Evolutionary conservation across 306 rosid genomes (phyloP).

Genomic region (Boehmeria nivea): DNA sequence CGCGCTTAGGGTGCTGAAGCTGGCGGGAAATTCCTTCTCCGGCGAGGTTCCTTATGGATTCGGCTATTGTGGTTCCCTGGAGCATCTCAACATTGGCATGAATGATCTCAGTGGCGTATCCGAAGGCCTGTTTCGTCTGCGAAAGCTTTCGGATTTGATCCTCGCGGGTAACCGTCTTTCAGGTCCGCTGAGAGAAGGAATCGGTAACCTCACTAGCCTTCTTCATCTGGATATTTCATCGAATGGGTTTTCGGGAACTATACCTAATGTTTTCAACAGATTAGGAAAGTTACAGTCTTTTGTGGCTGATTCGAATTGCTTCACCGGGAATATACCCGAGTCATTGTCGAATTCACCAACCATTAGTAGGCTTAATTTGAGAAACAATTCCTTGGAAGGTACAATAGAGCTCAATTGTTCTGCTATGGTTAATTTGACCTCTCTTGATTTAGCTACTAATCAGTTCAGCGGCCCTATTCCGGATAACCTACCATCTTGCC

Average conservation of each 20-base stretch:
- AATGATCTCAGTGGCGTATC: conserved; percentile 12
- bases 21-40: conserved; percentile 11
- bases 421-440: conserved; percentile 25
- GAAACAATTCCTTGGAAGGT: conserved; percentile 21
- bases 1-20: not conserved
- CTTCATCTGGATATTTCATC: conserved; percentile 21
- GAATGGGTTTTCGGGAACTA: conserved; percentile 24
- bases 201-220: conserved; percentile 26
- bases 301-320: conserved; percentile 13
- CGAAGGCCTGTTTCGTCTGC: not conserved
- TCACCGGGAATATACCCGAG: conserved; percentile 19
- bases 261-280: conserved; percentile 23
- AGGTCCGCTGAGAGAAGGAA: conserved; percentile 12
- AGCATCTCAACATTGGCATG: not conserved
- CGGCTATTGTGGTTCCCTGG: conserved; percentile 11
- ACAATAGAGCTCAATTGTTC: conserved; percentile 21
- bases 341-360: conserved; percentile 15
- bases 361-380: conserved; percentile 12
- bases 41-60: conserved; percentile 1
- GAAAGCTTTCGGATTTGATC: too few relatives aligned
- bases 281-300: conserved; percentile 7
- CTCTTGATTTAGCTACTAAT: conserved; percentile 27
- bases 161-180: conserved; percentile 18
- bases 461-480: conserved; percentile 33
- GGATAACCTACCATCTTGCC: conserved; percentile 25